Conservation (phyloP, 2,329 filamentous ascomycete species). For the Trichoderma polysporum region DNA sequence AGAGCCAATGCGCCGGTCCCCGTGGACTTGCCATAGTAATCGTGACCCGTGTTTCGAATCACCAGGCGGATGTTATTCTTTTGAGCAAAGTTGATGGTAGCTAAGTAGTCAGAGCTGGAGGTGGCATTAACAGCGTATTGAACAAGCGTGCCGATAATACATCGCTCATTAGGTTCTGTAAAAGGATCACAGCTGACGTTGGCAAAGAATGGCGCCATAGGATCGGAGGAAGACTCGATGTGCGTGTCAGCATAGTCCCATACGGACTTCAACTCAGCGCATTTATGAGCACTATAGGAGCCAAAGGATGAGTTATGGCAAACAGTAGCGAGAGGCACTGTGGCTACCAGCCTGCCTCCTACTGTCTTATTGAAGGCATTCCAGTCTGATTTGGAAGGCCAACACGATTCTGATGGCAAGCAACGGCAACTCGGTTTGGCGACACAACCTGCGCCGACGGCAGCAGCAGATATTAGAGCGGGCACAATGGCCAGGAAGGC, state of each 20-base stretch:
- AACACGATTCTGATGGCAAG: constrained; percentile 53
- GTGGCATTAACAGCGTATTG: constrained; percentile 22
- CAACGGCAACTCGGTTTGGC: constrained; percentile 27
- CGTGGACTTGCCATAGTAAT: constrained; percentile 37
- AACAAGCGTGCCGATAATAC: background rate
- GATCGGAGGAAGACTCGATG: background rate
- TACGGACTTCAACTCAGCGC: constrained; percentile 26
- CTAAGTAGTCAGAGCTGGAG: background rate
- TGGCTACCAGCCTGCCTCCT: constrained; percentile 49
- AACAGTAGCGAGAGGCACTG: constrained; percentile 48
- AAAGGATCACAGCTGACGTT: constrained; percentile 16
- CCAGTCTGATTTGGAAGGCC: constrained; percentile 52
- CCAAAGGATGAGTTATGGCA: constrained; percentile 45
- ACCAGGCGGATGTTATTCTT: constrained; percentile 44
- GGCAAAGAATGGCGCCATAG: constrained; percentile 14
- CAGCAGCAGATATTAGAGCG: background rate
- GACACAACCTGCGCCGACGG: background rate
- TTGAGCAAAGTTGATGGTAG: constrained; percentile 34
- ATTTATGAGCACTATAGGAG: constrained; percentile 44
- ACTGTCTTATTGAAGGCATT: constrained; percentile 52
- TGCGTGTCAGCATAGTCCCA: constrained; percentile 9
- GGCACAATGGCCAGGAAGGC: background rate
- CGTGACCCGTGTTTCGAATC: constrained; percentile 36
- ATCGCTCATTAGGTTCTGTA: background rate
- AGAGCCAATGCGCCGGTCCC: constrained; percentile 42